phyloP scores from a whole-genome alignment of 768 basidiomycete species.

The Leccinellum luteum region DNA sequence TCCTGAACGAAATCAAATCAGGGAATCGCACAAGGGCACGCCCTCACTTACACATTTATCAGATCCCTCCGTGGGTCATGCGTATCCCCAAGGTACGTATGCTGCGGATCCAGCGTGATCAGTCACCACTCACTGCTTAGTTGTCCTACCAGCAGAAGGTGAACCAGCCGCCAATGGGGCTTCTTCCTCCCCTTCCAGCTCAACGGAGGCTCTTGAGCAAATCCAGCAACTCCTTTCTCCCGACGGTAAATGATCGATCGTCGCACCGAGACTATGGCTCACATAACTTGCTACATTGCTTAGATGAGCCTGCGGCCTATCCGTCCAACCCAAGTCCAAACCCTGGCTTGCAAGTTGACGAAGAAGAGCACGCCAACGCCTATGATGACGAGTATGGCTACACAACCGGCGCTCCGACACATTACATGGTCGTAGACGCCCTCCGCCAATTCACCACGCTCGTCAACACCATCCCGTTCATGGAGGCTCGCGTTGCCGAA shows the following conservation, averaged over 20 bases:
- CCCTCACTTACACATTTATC: background rate
- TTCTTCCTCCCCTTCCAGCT: conserved; percentile 5
- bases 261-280: background rate
- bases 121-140: background rate
- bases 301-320: conserved; percentile 9
- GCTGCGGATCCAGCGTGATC: background rate
- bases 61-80: background rate
- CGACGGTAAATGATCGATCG: conserved; percentile 2
- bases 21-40: background rate
- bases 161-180: background rate
- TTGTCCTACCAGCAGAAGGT: conserved; percentile 3
- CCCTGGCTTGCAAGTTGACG: conserved; percentile 4
- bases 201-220: conserved; percentile 8
- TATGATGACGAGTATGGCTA: background rate
- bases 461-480: conserved; percentile 18
- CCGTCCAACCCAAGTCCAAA: background rate
- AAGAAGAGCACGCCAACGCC: background rate
- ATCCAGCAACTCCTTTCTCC: conserved; percentile 12
- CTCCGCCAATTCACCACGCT: conserved; percentile 28
- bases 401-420: conserved; percentile 18
- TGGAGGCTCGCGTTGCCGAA: conserved; percentile 22
- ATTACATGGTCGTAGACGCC: conserved; percentile 25
- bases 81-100: conserved; percentile 7
- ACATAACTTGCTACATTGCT: background rate
- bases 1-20: background rate